Evolutionary conservation across 2,329 filamentous ascomycete species (phyloP).

Genomic region (Pseudohalonectria lignicola): DNA sequence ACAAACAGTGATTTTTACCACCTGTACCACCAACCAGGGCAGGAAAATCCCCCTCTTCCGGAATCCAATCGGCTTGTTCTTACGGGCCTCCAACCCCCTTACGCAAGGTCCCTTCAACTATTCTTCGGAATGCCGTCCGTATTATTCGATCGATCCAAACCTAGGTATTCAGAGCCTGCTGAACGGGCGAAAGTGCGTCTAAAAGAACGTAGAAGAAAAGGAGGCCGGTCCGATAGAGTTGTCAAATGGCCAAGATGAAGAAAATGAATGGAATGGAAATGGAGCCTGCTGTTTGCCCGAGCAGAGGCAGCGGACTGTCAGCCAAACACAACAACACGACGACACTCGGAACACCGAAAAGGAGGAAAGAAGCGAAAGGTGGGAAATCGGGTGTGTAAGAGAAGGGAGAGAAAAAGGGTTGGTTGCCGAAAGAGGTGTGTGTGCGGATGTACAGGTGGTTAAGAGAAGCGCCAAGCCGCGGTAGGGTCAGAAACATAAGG

Average conservation of each 20-base stretch:
- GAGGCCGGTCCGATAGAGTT: too few relatives aligned
- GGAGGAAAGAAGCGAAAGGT: slow-evolving; percentile 3
- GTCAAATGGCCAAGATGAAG: too few relatives aligned
- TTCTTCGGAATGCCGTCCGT: slow-evolving; percentile 3
- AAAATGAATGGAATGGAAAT: slow-evolving; percentile 16
- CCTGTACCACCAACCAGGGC: not conserved
- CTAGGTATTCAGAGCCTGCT: slow-evolving; percentile 49
- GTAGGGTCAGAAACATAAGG: slow-evolving; percentile 25
- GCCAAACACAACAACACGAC: slow-evolving; percentile 17
- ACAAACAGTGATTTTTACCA: too few relatives aligned
- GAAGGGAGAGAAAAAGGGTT: slow-evolving; percentile 7
- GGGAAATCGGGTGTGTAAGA: not conserved
- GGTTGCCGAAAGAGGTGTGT: slow-evolving; percentile 6
- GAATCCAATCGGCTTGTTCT: not conserved
- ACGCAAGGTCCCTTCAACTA: not conserved
- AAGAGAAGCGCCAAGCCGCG: slow-evolving; percentile 21
- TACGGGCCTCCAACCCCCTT: slow-evolving; percentile 1
- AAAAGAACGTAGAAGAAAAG: slow-evolving; percentile 12
- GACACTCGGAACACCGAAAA: slow-evolving; percentile 10
- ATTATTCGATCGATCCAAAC: too few relatives aligned
- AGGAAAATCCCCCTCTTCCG: not conserved
- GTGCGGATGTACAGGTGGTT: slow-evolving; percentile 14
- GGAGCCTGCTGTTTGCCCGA: slow-evolving; percentile 20
- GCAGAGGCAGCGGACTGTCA: slow-evolving; percentile 17
- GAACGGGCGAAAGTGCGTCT: slow-evolving; percentile 24